Percentiles rank a stretch among this genome's conserved stretches.
phyloP scores from a whole-genome alignment of 148 eudicot genomes.

The Cornus florida region DNA sequence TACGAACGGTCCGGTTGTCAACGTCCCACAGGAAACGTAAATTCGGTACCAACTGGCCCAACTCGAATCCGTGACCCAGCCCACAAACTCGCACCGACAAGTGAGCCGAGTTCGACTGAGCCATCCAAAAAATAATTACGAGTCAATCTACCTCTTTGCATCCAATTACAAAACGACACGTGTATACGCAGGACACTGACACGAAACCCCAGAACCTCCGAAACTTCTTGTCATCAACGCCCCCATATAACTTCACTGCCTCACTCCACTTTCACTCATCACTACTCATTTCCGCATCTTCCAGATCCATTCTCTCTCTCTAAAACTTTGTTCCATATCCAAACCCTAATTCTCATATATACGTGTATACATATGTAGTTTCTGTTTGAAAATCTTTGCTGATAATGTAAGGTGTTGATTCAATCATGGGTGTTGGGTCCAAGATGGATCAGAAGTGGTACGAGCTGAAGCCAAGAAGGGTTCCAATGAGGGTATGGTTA shows the following conservation, averaged over 20 bases:
- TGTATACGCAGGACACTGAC: neutral
- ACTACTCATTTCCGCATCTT: neutral
- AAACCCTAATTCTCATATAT: slow-evolving; percentile 1
- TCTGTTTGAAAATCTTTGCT: no score
- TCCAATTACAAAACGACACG: neutral
- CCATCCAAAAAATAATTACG: neutral
- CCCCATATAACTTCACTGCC: neutral
- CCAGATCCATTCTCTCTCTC: neutral
- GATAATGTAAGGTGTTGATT: slow-evolving; percentile 17
- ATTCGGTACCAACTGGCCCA: neutral
- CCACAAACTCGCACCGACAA: neutral
- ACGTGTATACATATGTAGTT: neutral
- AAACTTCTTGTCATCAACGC: neutral
- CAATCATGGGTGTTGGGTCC: neutral
- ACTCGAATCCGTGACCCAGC: neutral
- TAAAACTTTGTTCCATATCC: neutral
- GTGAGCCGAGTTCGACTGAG: neutral
- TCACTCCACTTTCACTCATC: neutral
- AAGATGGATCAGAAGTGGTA: slow-evolving; percentile 33
- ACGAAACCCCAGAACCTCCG: neutral
- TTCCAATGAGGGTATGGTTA: slow-evolving; percentile 73
- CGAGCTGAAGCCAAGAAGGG: slow-evolving; percentile 48
- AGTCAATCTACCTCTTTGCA: neutral
- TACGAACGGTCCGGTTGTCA: neutral
- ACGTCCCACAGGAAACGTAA: neutral